These are phyloP conservation scores for Metrosideros polymorpha DNA, from an alignment of 441 rosid species.

Conservation along the genomic window DNA sequence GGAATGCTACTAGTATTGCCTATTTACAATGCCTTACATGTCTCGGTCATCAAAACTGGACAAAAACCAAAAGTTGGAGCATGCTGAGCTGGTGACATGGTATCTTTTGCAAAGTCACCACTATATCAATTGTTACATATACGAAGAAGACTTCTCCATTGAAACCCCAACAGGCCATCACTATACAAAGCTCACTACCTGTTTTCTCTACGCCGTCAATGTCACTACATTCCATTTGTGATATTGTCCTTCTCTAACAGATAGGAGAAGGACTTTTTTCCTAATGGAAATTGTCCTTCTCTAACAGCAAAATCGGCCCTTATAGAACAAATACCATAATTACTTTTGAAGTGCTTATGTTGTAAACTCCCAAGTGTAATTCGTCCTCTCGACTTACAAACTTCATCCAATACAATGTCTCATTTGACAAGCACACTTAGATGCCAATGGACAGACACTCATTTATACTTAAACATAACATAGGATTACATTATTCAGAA, in stretches of 20 bases:
- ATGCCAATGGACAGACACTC: neutral
- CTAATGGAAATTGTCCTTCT: neutral
- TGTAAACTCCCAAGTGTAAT: neutral
- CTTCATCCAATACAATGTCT: neutral
- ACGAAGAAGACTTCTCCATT: neutral
- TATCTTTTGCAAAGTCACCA: neutral
- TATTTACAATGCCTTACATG: neutral
- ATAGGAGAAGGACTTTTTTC: neutral
- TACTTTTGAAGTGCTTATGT: neutral
- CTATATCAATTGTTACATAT: neutral
- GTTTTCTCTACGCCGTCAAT: neutral
- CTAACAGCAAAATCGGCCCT: neutral
- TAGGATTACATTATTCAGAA: neutral
- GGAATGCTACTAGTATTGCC: neutral
- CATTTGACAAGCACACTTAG: neutral
- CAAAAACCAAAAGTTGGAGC: neutral
- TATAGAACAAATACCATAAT: neutral
- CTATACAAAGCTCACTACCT: neutral
- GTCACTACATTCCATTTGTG: neutral
- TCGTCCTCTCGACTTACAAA: neutral
- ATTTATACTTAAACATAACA: neutral
- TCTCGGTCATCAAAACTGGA: neutral
- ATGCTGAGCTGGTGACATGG: neutral
- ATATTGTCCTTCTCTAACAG: neutral
- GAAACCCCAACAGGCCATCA: neutral